A percentile compares a stretch with the other conserved stretches of the same genome.
These are phyloP conservation scores for Pugionium cornutum DNA, from an alignment of 345 rosid genomes.

Conservation along the genomic window DNA sequence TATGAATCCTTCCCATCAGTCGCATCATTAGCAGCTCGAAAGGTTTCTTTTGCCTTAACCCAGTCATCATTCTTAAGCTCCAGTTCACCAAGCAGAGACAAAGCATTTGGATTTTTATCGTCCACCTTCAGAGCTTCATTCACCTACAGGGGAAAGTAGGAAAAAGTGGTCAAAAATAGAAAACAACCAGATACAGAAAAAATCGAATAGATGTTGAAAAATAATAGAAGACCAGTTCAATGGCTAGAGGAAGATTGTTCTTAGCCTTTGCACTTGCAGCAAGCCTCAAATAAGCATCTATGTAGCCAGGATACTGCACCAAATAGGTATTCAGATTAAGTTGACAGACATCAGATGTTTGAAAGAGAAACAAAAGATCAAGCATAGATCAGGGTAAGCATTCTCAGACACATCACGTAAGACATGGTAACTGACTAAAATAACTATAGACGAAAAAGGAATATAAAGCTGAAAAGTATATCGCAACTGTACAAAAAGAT, in stretches of 20 bases:
- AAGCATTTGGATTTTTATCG: conserved; percentile 79
- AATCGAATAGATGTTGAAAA: conserved; percentile 10
- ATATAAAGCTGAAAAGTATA: no score
- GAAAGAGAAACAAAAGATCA: conserved; percentile 22
- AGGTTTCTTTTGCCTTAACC: conserved; percentile 99
- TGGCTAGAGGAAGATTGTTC: conserved; percentile 85
- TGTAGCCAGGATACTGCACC: conserved; percentile 81
- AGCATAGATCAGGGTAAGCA: conserved; percentile 20
- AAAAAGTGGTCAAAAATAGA: conserved; percentile 11
- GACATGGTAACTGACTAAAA: no score
- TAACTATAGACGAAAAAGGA: no score
- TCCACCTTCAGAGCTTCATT: conserved; percentile 90
- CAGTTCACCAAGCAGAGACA: conserved; percentile 94
- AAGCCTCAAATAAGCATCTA: conserved; percentile 93
- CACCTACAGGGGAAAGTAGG: conserved; percentile 50
- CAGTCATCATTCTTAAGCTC: conserved; percentile 99
- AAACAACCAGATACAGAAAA: conserved; percentile 15
- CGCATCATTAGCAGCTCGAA: conserved; percentile 93
- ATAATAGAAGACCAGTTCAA: conserved; percentile 73
- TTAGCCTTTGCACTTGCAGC: conserved; percentile 89
- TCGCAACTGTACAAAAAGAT: no score
- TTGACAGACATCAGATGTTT: conserved; percentile 4
- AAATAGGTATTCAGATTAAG: conserved; percentile 23
- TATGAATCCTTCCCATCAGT: conserved; percentile 96
- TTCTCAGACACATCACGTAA: no score